Evolutionary conservation across 169 alveolate species (phyloP).

Genomic region (Plasmodium relictum): DNA sequence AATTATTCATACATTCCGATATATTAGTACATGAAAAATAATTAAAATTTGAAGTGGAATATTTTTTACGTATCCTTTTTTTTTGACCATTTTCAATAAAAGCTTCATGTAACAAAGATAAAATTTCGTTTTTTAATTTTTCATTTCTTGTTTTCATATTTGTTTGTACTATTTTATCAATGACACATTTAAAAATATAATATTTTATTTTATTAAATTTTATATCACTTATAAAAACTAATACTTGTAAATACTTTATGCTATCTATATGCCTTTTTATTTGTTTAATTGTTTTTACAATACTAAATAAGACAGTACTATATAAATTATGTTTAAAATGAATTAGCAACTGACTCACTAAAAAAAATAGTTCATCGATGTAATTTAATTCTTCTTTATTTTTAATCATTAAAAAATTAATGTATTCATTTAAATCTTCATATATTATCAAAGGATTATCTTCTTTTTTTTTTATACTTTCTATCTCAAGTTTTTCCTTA

Average conservation of each 20-base stretch:
- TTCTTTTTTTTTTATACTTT: constrained; percentile 1
- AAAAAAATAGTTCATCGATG: constrained; percentile 49
- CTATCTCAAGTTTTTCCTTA: not conserved
- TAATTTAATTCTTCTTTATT: constrained; percentile 40
- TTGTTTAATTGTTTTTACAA: constrained; percentile 16
- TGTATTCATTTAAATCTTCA: constrained; percentile 44
- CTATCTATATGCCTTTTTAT: constrained; percentile 7
- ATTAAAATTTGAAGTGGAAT: constrained; percentile 7
- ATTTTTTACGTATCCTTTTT: constrained; percentile 40
- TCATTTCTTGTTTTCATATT: not conserved
- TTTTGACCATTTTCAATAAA: constrained; percentile 40
- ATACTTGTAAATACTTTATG: constrained; percentile 24
- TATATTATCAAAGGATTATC: constrained; percentile 9
- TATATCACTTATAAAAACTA: constrained; percentile 36
- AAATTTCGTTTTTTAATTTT: constrained; percentile 2
- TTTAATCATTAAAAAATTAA: constrained; percentile 34
- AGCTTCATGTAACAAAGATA: constrained; percentile 49
- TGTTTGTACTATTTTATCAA: constrained; percentile 7
- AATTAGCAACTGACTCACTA: constrained; percentile 16
- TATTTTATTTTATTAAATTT: constrained; percentile 8
- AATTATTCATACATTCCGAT: constrained; percentile 31
- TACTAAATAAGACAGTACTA: constrained; percentile 21
- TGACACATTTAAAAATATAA: constrained; percentile 30
- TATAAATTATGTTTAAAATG: constrained; percentile 23
- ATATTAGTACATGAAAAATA: not conserved